Evolutionary conservation across 2,329 filamentous ascomycete species (phyloP).

Genomic region (Ambrosiella beaveri): DNA sequence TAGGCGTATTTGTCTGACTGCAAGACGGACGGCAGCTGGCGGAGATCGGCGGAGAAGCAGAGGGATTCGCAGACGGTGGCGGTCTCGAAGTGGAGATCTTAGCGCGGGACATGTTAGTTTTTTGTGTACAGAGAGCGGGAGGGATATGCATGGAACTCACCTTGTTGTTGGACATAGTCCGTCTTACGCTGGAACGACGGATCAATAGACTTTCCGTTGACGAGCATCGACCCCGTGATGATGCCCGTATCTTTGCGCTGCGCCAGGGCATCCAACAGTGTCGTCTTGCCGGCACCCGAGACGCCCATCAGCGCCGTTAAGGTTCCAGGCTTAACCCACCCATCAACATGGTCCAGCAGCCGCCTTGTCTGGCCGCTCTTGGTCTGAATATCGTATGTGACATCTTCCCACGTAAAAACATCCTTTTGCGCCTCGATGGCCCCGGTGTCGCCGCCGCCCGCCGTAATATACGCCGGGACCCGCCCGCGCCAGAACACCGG

Average conservation of each 20-base stretch:
- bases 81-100: slow-evolving; percentile 38
- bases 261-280: slow-evolving; percentile 70
- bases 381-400: slow-evolving; percentile 55
- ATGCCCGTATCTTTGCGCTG: slow-evolving; percentile 79
- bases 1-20: slow-evolving; percentile 41
- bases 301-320: slow-evolving; percentile 83
- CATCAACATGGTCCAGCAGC: slow-evolving; percentile 72
- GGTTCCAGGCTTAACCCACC: slow-evolving; percentile 87
- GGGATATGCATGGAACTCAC: slow-evolving; percentile 15
- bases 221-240: slow-evolving; percentile 65
- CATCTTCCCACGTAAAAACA: slow-evolving; percentile 64
- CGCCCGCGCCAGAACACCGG: slow-evolving; percentile 47
- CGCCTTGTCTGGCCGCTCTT: slow-evolving; percentile 51
- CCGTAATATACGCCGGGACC: slow-evolving; percentile 26
- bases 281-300: slow-evolving; percentile 87
- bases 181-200: slow-evolving; percentile 80
- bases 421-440: slow-evolving; percentile 28
- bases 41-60: slow-evolving; percentile 37
- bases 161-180: slow-evolving; percentile 64
- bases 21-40: slow-evolving; percentile 36
- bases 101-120: background rate
- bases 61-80: slow-evolving; percentile 38
- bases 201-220: slow-evolving; percentile 49
- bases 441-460: slow-evolving; percentile 13
- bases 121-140: background rate